Evolutionary conservation across 2,329 filamentous ascomycete genomes (phyloP).

Genomic region (Lachnellula occidentalis): DNA sequence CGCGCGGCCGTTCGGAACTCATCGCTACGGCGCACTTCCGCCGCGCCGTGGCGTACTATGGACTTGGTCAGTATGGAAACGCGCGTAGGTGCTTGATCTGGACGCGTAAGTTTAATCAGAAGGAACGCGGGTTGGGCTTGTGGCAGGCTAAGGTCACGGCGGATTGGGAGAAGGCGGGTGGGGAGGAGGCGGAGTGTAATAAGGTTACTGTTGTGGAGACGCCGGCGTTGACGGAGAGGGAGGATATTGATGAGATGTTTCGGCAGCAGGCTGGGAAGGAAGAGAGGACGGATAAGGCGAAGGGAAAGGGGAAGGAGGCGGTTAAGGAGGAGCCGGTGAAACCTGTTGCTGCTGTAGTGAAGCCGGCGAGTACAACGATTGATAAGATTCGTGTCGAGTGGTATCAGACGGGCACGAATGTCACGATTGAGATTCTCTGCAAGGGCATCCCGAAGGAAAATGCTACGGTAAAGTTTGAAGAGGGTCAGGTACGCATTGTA

Average conservation of each 20-base stretch:
- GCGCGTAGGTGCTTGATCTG: conserved; percentile 65
- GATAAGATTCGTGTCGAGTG: conserved; percentile 63
- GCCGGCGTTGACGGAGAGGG: conserved; percentile 34
- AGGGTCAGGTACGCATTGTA: conserved; percentile 16
- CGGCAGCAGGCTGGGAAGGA: not conserved
- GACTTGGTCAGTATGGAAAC: conserved; percentile 67
- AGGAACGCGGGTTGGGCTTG: conserved; percentile 48
- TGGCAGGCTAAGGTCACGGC: conserved; percentile 52
- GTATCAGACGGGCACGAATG: conserved; percentile 57
- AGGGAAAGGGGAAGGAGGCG: conserved; percentile 5
- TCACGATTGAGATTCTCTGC: conserved; percentile 60
- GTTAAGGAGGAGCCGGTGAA: not conserved
- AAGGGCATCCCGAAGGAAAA: conserved; percentile 57
- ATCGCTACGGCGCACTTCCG: conserved; percentile 80
- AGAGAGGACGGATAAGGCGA: not conserved
- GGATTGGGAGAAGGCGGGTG: conserved; percentile 43
- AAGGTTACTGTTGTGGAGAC: conserved; percentile 45
- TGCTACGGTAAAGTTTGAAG: conserved; percentile 40
- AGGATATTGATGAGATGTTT: not conserved
- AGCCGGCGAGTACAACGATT: conserved; percentile 25
- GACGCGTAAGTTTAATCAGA: conserved; percentile 44
- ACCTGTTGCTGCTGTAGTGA: conserved; percentile 29
- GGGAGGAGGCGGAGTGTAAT: conserved; percentile 43
- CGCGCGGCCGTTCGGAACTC: conserved; percentile 68
- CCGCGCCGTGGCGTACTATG: conserved; percentile 67